Percentiles rank a stretch among this genome's conserved stretches.
Evolutionary conservation across 2,329 filamentous ascomycete genomes (phyloP).

Genomic region (Botrytis pseudocinerea): DNA sequence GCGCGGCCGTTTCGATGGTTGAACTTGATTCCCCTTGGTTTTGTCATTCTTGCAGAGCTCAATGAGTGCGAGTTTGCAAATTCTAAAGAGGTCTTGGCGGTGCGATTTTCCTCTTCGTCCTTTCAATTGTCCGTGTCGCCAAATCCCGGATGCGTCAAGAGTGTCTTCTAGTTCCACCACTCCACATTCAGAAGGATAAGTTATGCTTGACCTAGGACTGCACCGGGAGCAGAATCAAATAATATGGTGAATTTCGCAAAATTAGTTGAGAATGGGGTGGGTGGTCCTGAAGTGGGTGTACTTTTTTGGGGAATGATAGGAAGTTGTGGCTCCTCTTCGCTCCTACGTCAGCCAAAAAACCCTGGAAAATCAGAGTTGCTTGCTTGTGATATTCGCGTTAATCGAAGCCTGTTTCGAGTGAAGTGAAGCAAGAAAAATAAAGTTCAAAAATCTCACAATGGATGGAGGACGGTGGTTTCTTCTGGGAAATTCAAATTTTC

Average conservation of each 20-base stretch:
- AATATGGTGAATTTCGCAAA: neutral
- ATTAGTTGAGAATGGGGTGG: constrained; percentile 7
- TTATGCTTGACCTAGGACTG: no score
- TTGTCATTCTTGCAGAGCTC: constrained; percentile 43
- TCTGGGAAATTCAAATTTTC: neutral
- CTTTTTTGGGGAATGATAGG: constrained; percentile 10
- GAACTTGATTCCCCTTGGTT: constrained; percentile 56
- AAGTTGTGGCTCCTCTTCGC: constrained; percentile 15
- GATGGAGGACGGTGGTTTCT: neutral
- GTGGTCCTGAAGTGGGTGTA: constrained; percentile 6
- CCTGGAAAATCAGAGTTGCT: constrained; percentile 15
- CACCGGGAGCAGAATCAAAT: neutral
- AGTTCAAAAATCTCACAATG: neutral
- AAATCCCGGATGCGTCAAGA: constrained; percentile 19
- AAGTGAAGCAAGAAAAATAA: neutral
- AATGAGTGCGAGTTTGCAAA: constrained; percentile 21
- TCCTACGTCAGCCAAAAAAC: constrained; percentile 23
- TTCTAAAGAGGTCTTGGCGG: constrained; percentile 19
- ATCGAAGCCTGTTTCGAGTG: neutral
- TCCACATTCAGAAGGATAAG: neutral
- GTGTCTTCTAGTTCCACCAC: neutral
- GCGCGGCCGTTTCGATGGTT: constrained; percentile 41
- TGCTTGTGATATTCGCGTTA: constrained; percentile 19
- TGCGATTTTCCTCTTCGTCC: constrained; percentile 12
- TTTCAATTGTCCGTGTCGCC: constrained; percentile 13